A percentile compares a stretch with the other conserved stretches of the same genome.
Conservation (phyloP, 2,329 filamentous ascomycete species). For the Cryphonectria parasitica region DNA sequence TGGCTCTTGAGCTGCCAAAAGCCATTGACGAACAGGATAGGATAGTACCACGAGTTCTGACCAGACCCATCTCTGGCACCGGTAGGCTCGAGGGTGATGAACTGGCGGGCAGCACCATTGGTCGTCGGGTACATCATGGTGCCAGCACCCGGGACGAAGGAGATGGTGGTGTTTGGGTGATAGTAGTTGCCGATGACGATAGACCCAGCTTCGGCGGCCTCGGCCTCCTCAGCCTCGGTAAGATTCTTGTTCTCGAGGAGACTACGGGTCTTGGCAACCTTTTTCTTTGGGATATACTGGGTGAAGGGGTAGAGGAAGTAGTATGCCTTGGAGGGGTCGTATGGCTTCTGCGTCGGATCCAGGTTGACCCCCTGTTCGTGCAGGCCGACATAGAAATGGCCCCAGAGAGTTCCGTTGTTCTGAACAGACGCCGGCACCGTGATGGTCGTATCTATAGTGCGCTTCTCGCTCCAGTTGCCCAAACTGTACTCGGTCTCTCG, state of each 20-base stretch:
- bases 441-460: conserved; percentile 77
- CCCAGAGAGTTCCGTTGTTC: conserved; percentile 91
- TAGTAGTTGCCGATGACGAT: conserved; percentile 79
- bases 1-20: conserved; percentile 96
- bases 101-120: conserved; percentile 76
- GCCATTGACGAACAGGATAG: conserved; percentile 88
- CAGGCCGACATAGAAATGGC: conserved; percentile 87
- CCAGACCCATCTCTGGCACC: conserved; percentile 83
- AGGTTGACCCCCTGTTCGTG: conserved; percentile 65
- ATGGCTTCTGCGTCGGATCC: conserved; percentile 74
- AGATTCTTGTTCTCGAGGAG: conserved; percentile 64
- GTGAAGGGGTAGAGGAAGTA: conserved; percentile 86
- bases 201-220: conserved; percentile 61
- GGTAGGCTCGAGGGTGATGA: conserved; percentile 76
- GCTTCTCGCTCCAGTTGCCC: conserved; percentile 77
- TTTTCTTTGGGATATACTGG: conserved; percentile 90
- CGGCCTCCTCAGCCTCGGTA: conserved; percentile 54
- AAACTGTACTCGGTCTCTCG: conserved; percentile 80
- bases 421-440: conserved; percentile 78
- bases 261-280: conserved; percentile 83
- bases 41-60: conserved; percentile 91
- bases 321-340: conserved; percentile 76
- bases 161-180: conserved; percentile 91
- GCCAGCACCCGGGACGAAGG: conserved; percentile 81
- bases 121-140: conserved; percentile 67